Base-by-base conservation (phyloP, 2,329 filamentous ascomycete species). In the Cladosporium sphaerospermum region DNA sequence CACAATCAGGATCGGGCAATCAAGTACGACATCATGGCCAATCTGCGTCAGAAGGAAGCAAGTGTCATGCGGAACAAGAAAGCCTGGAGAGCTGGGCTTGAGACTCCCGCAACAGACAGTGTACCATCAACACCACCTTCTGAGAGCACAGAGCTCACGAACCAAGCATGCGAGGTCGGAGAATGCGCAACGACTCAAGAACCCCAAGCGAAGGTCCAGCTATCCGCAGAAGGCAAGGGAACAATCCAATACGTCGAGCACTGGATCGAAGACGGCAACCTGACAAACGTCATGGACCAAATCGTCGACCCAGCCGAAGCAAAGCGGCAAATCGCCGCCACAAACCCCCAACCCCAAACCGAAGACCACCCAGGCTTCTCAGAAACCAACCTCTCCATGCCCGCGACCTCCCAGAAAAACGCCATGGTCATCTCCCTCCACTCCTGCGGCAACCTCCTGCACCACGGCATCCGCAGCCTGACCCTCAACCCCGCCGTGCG, bases 381-480 rank as follows among this genome's bases (percentile, higher is more conserved):
- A 52, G 23, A 39, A 41, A n/a, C 16, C 50, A 23, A 33, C 66
- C 5, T 53, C 54, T 4, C 57, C 40, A 18, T 51, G 3, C 9
- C 31, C 8, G 16, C 48, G 3, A 44, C 48, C 9, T 13, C 19
- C 9, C 32, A 40, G 3, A n/a, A 39, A 39, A 71, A 52, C 63
- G 77, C 95, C 36, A 90, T 96, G 85, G 88, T 92, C 13, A 85
- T 97, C 31, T 97, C 93, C 0, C 88, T 99, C 14, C 93, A 99
- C 69, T 97, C 92, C 0, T 99, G 93, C 67, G 93, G 93, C 28
- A 97, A 99, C 61, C 82, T 99, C n/a, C 87, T 95, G 0, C 93
- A 99, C 69, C 91, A 95, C 66, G 93, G 88, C 9, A 85, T 99
- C 54, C 84, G 89, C 11, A 95, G 92, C 0, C 79, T 99, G 16